Conservation (phyloP, 106 monocot genomes). For the Posidonia australis region DNA sequence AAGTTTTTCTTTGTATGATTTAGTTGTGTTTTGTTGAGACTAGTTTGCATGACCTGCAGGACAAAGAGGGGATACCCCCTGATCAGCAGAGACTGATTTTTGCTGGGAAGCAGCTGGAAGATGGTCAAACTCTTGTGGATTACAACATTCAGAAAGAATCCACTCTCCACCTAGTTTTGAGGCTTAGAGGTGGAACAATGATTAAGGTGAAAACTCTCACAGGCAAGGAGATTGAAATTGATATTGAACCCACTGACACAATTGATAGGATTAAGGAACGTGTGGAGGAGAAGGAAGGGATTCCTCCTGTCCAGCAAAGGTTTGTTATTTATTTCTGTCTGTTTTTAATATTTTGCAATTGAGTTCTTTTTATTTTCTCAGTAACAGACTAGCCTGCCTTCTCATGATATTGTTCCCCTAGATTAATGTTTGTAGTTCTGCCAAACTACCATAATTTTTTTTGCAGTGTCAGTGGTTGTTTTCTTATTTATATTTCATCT, state of each 20-base stretch:
- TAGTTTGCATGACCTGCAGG: too few species aligned
- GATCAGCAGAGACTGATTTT: constrained; percentile 16
- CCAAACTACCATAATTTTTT: too few species aligned
- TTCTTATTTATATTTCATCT: too few species aligned
- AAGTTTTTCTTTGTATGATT: too few species aligned
- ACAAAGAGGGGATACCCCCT: constrained; percentile 9
- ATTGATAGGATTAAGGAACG: constrained; percentile 19
- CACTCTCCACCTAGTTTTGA: constrained; percentile 15
- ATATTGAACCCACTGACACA: constrained; percentile 19
- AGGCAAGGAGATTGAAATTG: constrained; percentile 20
- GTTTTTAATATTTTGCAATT: too few species aligned
- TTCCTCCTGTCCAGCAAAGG: constrained; percentile 21
- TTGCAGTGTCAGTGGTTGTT: too few species aligned
- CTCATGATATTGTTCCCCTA: too few species aligned
- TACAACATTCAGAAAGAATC: constrained; percentile 24
- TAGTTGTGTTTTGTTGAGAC: too few species aligned
- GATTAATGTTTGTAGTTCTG: too few species aligned
- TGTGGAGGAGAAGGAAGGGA: constrained; percentile 23
- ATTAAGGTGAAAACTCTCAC: constrained; percentile 20
- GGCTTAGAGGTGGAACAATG: constrained; percentile 22
- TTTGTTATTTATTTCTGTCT: background rate
- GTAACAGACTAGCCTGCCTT: too few species aligned
- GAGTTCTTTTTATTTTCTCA: too few species aligned
- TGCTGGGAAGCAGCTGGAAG: too few species aligned
- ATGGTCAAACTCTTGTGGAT: constrained; percentile 4